A percentile compares a stretch with the other conserved stretches of the same genome.
These are phyloP conservation scores for Kodamaea fukazawae DNA, from an alignment of 805 yeast genomes.

Conservation along the genomic window DNA sequence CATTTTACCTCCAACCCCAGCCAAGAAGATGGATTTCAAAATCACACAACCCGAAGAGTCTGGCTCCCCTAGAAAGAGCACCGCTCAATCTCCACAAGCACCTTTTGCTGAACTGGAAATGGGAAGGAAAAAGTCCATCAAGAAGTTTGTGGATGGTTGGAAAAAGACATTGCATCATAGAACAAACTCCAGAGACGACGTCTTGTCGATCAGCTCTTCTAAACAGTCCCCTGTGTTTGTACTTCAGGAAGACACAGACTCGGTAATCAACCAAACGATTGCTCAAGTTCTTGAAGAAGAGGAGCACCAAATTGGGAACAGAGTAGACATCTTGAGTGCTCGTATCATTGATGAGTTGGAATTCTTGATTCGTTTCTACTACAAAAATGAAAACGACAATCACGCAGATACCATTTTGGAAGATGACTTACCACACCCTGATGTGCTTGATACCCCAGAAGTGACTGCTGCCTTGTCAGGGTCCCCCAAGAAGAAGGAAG, in stretches of 20 bases:
- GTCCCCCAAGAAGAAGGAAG: neutral
- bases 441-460: neutral
- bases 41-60: slow-evolving; percentile 13
- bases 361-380: slow-evolving; percentile 47
- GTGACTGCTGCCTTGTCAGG: neutral
- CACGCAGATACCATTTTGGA: slow-evolving; percentile 19
- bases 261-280: neutral
- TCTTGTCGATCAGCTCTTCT: neutral
- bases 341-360: slow-evolving; percentile 70
- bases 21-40: slow-evolving; percentile 52
- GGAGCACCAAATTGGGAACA: slow-evolving; percentile 24
- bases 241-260: neutral
- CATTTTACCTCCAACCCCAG: slow-evolving; percentile 67
- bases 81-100: neutral
- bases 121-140: slow-evolving; percentile 33
- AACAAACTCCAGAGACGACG: slow-evolving; percentile 2
- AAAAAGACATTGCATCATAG: slow-evolving; percentile 28
- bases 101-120: slow-evolving; percentile 14
- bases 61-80: slow-evolving; percentile 10
- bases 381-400: slow-evolving; percentile 11
- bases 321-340: slow-evolving; percentile 66
- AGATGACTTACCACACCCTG: slow-evolving; percentile 11
- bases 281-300: slow-evolving; percentile 10
- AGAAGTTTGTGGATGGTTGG: slow-evolving; percentile 42
- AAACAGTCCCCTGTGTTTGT: neutral